A percentile compares a stretch with the other conserved stretches of the same genome.
These are phyloP conservation scores for Trichomonas tenax DNA, from an alignment of 208 protist species.

Conservation along the genomic window DNA sequence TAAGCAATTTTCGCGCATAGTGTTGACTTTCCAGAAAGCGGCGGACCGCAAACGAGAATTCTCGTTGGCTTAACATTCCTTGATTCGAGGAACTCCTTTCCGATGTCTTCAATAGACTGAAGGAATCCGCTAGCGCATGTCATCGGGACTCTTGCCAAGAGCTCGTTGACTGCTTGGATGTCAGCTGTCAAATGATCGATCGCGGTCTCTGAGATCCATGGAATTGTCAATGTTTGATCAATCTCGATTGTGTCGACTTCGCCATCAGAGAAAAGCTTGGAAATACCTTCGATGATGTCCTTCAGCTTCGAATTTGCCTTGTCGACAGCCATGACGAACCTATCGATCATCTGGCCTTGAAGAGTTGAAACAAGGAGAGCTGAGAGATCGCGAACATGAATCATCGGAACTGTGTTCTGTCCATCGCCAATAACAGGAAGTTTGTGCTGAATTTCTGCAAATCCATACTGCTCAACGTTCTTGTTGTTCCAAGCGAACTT, in stretches of 20 bases:
- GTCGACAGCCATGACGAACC: not conserved
- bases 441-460: not conserved
- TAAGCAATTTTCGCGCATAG: not conserved
- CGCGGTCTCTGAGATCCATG: not conserved
- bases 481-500: not conserved
- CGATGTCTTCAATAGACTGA: not conserved
- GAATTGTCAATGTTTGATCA: not conserved
- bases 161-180: not conserved
- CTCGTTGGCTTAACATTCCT: not conserved
- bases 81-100: not conserved
- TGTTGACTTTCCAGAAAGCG: not conserved
- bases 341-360: constrained; percentile 20
- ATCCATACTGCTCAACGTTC: not conserved
- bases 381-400: not conserved
- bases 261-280: not conserved
- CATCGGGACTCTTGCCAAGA: not conserved
- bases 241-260: not conserved
- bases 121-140: not conserved
- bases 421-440: not conserved
- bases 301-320: not conserved
- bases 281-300: constrained; percentile 3
- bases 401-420: constrained; percentile 1
- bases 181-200: not conserved
- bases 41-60: not conserved
- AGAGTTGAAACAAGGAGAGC: not conserved